Evolutionary conservation across 345 rosid species (phyloP), one percentile per base, ranked within the genome.

Genomic region (Limnanthes douglasii): DNA sequence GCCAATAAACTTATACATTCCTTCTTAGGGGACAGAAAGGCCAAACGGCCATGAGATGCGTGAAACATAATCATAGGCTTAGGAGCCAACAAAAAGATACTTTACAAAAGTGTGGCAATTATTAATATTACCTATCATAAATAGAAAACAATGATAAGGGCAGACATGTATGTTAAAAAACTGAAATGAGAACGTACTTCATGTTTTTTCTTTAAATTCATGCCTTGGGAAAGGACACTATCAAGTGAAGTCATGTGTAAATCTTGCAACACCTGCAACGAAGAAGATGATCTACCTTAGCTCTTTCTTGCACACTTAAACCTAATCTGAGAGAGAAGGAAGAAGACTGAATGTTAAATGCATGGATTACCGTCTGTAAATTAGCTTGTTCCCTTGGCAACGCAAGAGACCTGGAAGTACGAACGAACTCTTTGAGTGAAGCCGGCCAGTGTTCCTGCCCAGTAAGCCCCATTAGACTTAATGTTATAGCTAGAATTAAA

Each of bases 161-260:
- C 5, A 40, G 4, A 5, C 31, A 18, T 8, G 12, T 14, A 41
- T 41, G 24, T 18, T 1, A 29, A 33, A 33, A 43, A 33, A 9
- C 11, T 23, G 51, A 19, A 2, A 27, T 19, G 21, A 21, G 16
- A 11, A 46, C 59, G 40, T 45, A 86, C 94, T 65, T 88, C 97
- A 42, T 88, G 97, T 39, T 68, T 73, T 54, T 88, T 82, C 86
- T 88, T 82, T 39, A 52, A 15, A 66, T 69, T 88, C 97, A 88
- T 78, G 43, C 95, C 97, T 65, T 75, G 97, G 7, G 74, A 44
- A 48, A 83, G 86, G 33, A 83, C 93, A n/a, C 61, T 64, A 46
- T 53, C 53, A 37, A 78, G 65, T 5, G 83, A 52, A 18, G 53
- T 56, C 45, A 57, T 37, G 20, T 55, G 57, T 37, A 71, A 53